Percentiles rank a stretch among this genome's conserved stretches.
These are phyloP conservation scores for Coemansia erecta DNA, from an alignment of 192 early-diverging fungal genomes.

Conservation along the genomic window DNA sequence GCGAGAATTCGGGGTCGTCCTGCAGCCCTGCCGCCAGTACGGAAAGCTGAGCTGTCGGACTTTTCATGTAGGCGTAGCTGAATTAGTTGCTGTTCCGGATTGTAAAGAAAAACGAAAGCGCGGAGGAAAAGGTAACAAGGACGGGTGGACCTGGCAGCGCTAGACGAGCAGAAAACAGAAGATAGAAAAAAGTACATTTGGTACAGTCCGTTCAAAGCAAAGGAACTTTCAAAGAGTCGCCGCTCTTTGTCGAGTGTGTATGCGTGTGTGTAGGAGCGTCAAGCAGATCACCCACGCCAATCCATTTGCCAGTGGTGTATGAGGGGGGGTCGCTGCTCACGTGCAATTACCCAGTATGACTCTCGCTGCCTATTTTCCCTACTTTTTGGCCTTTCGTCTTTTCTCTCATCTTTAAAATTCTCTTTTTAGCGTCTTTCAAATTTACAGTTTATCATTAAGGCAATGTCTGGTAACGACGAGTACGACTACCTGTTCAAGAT, in stretches of 20 bases:
- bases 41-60: conserved; percentile 29
- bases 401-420: conserved; percentile 2
- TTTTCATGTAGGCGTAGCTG: conserved; percentile 15
- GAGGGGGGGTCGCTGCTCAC: too few species aligned
- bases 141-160: neutral
- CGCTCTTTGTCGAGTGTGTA: too few species aligned
- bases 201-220: too few species aligned
- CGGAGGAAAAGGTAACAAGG: neutral
- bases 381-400: conserved; percentile 4
- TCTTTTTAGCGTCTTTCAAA: conserved; percentile 3
- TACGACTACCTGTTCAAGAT: conserved; percentile 92
- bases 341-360: too few species aligned
- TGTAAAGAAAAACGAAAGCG: neutral
- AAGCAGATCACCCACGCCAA: too few species aligned
- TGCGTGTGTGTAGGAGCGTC: neutral
- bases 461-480: conserved; percentile 61
- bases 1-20: conserved; percentile 10
- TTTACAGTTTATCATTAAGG: conserved; percentile 11
- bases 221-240: neutral
- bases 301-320: too few species aligned
- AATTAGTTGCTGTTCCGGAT: neutral
- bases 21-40: conserved; percentile 10
- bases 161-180: too few species aligned
- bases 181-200: too few species aligned
- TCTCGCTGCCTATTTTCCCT: too few species aligned